Conservation (phyloP, 73 alveolate genomes). For the Paramecium caudatum region DNA sequence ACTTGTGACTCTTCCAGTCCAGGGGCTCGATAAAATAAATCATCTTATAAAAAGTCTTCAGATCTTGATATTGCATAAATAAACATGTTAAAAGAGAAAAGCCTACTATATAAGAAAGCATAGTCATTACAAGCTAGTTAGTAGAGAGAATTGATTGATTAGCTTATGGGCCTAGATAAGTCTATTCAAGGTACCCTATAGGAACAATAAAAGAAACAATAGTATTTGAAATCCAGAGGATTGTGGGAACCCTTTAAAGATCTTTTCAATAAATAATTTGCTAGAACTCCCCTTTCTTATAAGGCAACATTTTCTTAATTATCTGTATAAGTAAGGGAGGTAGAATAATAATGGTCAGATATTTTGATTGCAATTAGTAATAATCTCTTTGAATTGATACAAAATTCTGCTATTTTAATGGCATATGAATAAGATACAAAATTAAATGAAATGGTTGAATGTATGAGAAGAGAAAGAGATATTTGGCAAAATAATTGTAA, state of each 20-base stretch:
- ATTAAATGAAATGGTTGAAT: slow-evolving; percentile 37
- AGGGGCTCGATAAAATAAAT: slow-evolving; percentile 14
- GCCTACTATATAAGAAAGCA: background rate
- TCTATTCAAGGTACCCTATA: background rate
- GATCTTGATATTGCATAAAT: background rate
- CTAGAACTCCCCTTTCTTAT: background rate
- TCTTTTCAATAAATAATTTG: slow-evolving; percentile 12
- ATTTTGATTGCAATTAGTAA: background rate
- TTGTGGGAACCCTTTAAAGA: slow-evolving; percentile 55
- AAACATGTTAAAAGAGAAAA: slow-evolving; percentile 11
- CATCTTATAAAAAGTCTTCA: background rate
- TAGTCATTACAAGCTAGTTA: background rate
- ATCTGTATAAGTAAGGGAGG: background rate
- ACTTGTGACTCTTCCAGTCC: slow-evolving; percentile 67
- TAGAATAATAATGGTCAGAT: slow-evolving; percentile 46
- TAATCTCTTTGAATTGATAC: slow-evolving; percentile 28
- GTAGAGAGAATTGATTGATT: slow-evolving; percentile 1
- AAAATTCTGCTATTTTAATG: slow-evolving; percentile 49
- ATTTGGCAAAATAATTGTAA: slow-evolving; percentile 43
- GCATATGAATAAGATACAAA: slow-evolving; percentile 19
- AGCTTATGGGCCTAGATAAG: background rate
- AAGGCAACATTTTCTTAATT: background rate
- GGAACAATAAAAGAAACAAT: slow-evolving; percentile 18
- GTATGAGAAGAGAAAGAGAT: slow-evolving; percentile 64
- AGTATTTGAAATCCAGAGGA: slow-evolving; percentile 14